Base-by-base conservation (phyloP, 805 yeast species). In the Starmerella bombicola region DNA sequence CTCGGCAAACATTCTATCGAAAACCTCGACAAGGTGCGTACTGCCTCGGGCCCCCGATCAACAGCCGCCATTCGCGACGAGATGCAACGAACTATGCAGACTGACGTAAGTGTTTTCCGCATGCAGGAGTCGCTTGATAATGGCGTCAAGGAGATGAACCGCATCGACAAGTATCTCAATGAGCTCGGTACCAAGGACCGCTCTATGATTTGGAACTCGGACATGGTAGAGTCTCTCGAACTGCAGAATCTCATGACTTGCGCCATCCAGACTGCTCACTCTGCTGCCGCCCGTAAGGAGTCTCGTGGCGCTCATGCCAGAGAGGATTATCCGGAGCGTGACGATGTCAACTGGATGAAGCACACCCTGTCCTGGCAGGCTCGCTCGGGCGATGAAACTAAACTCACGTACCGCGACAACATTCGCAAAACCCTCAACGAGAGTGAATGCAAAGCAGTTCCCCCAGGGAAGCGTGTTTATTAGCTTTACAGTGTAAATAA, bases 241-340 rank as follows among this genome's bases (percentile, higher is more conserved):
- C 72, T 88, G 62, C 95, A 86, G 66, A 88, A 88, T 78, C 73
- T 88, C 71, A 73, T 88, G 63, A 86, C 97, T 38, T 84, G 96
- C 71, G 97, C 97, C 47, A 76, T 79, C 50, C 98, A 91, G 71
- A 86, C 96, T 39, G 97, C 97, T 25, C 69, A 68, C 51, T 74
- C 93, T 48, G 98, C 98, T 38, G 85, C 91, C 48, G 93, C 84
- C 42, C 83, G 98, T 73, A 78, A 71, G 58, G 98, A 88, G 69
- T 85, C 96, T 29, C 83, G 98, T 71, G 98, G 98, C 69, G 97
- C 98, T 37, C 98, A 88, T 61, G 96, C 98, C 45, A 80, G 97
- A 71, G 98, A 88, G 66, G 98, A 88, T 65, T 86, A 66, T 69
- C 96, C 94, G 58, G 78, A 76, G 49, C 84, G 98, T 76, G 95